Percentiles rank a stretch among this genome's conserved stretches.
phyloP scores from a whole-genome alignment of 2,329 filamentous ascomycete genomes.

The Cladophialophora psammophila region DNA sequence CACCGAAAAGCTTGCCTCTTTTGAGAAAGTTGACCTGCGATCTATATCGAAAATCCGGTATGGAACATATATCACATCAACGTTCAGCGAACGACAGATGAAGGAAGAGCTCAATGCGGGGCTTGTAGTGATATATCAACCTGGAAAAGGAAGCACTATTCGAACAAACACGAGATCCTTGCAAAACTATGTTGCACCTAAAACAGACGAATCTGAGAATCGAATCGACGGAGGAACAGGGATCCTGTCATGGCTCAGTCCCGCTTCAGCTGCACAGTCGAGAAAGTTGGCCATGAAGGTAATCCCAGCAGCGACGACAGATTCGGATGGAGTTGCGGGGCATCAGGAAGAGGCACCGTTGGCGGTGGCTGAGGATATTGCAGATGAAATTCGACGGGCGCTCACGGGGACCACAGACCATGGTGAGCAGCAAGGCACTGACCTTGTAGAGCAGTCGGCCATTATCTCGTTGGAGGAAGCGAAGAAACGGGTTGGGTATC shows the following conservation, averaged over 20 bases:
- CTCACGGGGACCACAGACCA: conserved; percentile 51
- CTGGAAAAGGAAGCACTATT: conserved; percentile 73
- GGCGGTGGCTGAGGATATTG: conserved; percentile 69
- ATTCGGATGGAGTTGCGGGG: conserved; percentile 12
- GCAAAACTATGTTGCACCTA: conserved; percentile 61
- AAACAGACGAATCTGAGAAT: conserved; percentile 33
- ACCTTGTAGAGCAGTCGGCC: conserved; percentile 64
- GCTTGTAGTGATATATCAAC: conserved; percentile 78
- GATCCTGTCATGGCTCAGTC: conserved; percentile 50
- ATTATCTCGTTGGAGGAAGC: conserved; percentile 87
- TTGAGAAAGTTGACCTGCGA: conserved; percentile 81
- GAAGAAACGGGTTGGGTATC: conserved; percentile 80
- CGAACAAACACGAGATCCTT: conserved; percentile 87
- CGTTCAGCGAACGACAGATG: conserved; percentile 76
- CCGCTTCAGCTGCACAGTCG: conserved; percentile 41
- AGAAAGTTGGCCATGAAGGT: conserved; percentile 55
- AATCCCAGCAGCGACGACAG: conserved; percentile 41
- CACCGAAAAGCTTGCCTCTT: conserved; percentile 90
- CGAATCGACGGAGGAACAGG: conserved; percentile 48
- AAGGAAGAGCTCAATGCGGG: conserved; percentile 84
- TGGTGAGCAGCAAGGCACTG: conserved; percentile 39
- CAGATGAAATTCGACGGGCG: conserved; percentile 76
- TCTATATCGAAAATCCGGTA: conserved; percentile 76
- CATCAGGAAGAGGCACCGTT: conserved; percentile 12
- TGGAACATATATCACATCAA: conserved; percentile 90